phyloP scores from a whole-genome alignment of 2,329 filamentous ascomycete species.

The Ophiognomonia clavigignenti-juglandacearum region DNA sequence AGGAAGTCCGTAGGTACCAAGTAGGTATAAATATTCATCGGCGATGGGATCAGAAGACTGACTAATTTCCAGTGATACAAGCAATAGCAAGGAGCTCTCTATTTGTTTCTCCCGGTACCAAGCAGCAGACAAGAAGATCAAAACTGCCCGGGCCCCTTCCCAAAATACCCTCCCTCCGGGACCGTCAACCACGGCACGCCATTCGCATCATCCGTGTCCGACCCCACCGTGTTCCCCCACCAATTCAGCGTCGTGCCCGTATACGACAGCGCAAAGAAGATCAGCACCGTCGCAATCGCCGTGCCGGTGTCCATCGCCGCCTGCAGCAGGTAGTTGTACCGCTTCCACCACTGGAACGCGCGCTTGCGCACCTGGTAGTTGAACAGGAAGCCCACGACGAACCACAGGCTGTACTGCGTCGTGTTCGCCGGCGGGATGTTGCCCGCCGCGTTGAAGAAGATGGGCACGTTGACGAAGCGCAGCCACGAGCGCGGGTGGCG shows the following conservation, averaged over 20 bases:
- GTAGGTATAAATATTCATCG: too few species aligned
- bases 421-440: slow-evolving; percentile 29
- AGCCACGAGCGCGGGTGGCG: slow-evolving; percentile 26
- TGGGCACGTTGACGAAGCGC: slow-evolving; percentile 27
- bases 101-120: too few species aligned
- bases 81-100: too few species aligned
- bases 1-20: too few species aligned
- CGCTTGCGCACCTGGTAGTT: slow-evolving; percentile 26
- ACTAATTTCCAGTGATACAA: too few species aligned
- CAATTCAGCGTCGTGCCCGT: slow-evolving; percentile 25
- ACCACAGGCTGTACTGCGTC: slow-evolving; percentile 28
- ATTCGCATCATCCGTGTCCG: slow-evolving; percentile 28
- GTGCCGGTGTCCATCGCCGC: slow-evolving; percentile 30
- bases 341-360: slow-evolving; percentile 28
- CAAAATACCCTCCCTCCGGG: slow-evolving; percentile 24
- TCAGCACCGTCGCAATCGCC: slow-evolving; percentile 26
- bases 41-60: too few species aligned
- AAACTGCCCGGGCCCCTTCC: slow-evolving; percentile 27
- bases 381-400: slow-evolving; percentile 27
- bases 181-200: slow-evolving; percentile 28
- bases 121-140: too few species aligned
- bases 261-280: slow-evolving; percentile 29
- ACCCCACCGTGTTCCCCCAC: slow-evolving; percentile 31
- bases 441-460: slow-evolving; percentile 29
- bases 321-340: slow-evolving; percentile 26